Base-by-base conservation (phyloP, 1,284 basidiomycete species). In the Lentinus polychrous region DNA sequence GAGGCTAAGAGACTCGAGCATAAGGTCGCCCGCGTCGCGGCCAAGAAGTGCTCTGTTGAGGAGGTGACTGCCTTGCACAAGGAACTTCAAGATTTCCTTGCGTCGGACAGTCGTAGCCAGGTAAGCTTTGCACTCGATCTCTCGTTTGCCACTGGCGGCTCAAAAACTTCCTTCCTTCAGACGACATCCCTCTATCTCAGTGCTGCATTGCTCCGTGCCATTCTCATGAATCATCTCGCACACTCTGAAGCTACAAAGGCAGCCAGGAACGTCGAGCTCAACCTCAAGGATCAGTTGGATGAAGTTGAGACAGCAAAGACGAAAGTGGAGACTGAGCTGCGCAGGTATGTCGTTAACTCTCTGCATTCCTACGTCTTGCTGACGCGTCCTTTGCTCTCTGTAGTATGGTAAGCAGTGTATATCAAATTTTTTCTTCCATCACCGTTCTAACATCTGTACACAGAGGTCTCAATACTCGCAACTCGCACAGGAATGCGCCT, bases 31-130 rank as follows among this genome's bases (percentile, higher is more conserved):
- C 78, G 76, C 59, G 81, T 88, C 57, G 86, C 86, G 27, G 76
- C 79, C n/a, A 86, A 85, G 77, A 87, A 86, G 73, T 87, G 83
- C 68, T 86, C 84, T 23, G 85, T 89, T 50, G 86, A 89, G 64
- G 86, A 89, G 69, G 83, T 89, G 41, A 75, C 79, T 45, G 70
- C 73, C 49, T 75, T 89, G 54, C 83, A 86, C 65, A 75, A 78
- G 59, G 86, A 88, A 67, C 72, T 89, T 52, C 75, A 85, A 62
- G 76, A 78, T 50, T 89, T 83, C 83, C 65, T 89, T 49, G 70
- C 70, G 45, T 69, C 73, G 49, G 78, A 83, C 54, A 78, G 78
- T 64, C 58, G 64, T 48, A 75, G 79, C 55, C 79, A 81, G 68
- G 85, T 85, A 60, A 56, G 66, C 27, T 27, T 58, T 35, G 45